A percentile compares a stretch with the other conserved stretches of the same genome.
These are phyloP conservation scores for Pseudophaeomoniella oleicola DNA, from an alignment of 2,329 filamentous ascomycete species.

Conservation along the genomic window DNA sequence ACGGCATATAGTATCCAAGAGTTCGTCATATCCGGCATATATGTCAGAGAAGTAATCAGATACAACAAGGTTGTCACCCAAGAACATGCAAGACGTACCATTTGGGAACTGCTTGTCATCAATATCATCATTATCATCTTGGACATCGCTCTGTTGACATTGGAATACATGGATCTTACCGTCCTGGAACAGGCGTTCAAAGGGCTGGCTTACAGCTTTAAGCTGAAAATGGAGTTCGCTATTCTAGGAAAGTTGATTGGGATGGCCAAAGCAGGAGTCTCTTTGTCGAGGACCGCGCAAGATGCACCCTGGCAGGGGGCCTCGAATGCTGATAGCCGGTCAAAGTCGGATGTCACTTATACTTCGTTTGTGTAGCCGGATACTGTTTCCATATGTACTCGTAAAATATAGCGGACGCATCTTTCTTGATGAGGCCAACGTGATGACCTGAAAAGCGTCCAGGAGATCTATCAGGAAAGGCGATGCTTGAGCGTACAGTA, in stretches of 20 bases:
- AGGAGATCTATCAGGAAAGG: too few relatives aligned
- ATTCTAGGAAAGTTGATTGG: conserved; percentile 32
- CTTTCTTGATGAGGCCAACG: too few relatives aligned
- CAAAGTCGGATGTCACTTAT: neutral
- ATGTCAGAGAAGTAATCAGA: conserved; percentile 24
- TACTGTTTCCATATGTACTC: too few relatives aligned
- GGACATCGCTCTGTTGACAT: conserved; percentile 26
- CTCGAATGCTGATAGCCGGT: neutral
- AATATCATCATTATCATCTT: conserved; percentile 32
- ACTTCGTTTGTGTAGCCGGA: too few relatives aligned
- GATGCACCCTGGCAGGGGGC: neutral
- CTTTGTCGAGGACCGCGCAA: neutral
- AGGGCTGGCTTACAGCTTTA: conserved; percentile 20
- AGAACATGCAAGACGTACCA: conserved; percentile 7
- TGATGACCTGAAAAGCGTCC: too few relatives aligned
- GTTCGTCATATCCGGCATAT: conserved; percentile 30
- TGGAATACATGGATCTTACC: conserved; percentile 24
- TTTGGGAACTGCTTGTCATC: conserved; percentile 39
- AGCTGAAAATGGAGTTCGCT: conserved; percentile 40
- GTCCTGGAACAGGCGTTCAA: conserved; percentile 25
- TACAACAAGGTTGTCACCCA: neutral
- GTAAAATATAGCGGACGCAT: too few relatives aligned
- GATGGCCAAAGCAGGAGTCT: conserved; percentile 2
- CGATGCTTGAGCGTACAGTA: too few relatives aligned
- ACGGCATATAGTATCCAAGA: conserved; percentile 32